Evolutionary conservation across 2,329 filamentous ascomycete genomes (phyloP).

Genomic region (Fusarium temperatum): DNA sequence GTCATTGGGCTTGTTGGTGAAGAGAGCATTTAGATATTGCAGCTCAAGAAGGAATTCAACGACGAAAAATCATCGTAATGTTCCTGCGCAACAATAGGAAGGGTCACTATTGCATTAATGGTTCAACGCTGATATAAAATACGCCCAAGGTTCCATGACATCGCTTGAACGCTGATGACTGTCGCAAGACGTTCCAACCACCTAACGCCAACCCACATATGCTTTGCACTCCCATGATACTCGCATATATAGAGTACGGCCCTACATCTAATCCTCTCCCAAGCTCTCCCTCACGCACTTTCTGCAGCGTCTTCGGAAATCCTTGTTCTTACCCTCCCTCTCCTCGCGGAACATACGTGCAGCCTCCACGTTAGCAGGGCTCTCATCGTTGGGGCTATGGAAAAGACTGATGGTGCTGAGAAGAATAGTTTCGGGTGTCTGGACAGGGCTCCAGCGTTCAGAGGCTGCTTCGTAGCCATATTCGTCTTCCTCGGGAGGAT

Average conservation of each 20-base stretch:
- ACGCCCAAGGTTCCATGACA: slow-evolving; percentile 32
- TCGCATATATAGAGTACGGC: background rate
- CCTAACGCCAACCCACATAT: slow-evolving; percentile 20
- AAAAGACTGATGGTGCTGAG: slow-evolving; percentile 93
- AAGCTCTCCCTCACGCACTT: slow-evolving; percentile 83
- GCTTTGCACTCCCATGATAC: background rate
- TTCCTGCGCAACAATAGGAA: background rate
- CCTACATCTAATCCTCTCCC: slow-evolving; percentile 67
- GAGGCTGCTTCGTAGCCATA: slow-evolving; percentile 91
- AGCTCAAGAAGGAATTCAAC: background rate
- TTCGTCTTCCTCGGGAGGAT: slow-evolving; percentile 92
- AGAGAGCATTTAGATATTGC: slow-evolving; percentile 17
- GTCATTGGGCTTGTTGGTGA: slow-evolving; percentile 64
- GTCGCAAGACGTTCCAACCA: slow-evolving; percentile 1
- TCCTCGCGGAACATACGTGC: slow-evolving; percentile 89
- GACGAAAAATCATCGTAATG: background rate
- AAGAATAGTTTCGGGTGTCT: slow-evolving; percentile 93
- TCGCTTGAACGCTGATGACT: slow-evolving; percentile 27
- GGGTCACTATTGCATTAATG: background rate
- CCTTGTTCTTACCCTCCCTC: slow-evolving; percentile 64
- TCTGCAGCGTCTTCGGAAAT: slow-evolving; percentile 82
- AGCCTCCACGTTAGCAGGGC: slow-evolving; percentile 93
- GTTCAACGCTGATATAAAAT: slow-evolving; percentile 24
- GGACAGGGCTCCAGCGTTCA: slow-evolving; percentile 94
- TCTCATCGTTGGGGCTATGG: slow-evolving; percentile 92